These are phyloP conservation scores for Boletus tomentosulus DNA, from an alignment of 768 basidiomycete genomes.

Conservation along the genomic window DNA sequence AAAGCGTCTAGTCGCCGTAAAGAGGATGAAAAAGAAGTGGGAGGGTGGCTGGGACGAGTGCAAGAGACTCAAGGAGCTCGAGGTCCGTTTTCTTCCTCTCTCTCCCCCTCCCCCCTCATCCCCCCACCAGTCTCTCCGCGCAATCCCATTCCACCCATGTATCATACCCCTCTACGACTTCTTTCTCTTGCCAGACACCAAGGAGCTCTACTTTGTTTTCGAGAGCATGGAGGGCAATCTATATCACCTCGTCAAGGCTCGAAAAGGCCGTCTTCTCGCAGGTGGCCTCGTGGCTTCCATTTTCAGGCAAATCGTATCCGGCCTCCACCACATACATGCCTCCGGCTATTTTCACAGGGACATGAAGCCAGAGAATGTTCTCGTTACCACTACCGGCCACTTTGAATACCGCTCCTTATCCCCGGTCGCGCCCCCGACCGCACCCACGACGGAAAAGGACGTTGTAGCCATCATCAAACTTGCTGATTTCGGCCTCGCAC, in stretches of 20 bases:
- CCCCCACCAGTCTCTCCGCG: slow-evolving; percentile 74
- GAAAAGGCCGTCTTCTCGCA: slow-evolving; percentile 93
- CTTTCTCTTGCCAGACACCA: slow-evolving; percentile 92
- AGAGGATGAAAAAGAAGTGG: slow-evolving; percentile 98
- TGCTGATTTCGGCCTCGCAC: slow-evolving; percentile 95
- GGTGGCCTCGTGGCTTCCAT: slow-evolving; percentile 94
- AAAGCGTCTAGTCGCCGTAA: slow-evolving; percentile 93
- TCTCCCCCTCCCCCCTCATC: slow-evolving; percentile 12
- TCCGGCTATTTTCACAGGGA: slow-evolving; percentile 98
- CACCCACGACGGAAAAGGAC: slow-evolving; percentile 78
- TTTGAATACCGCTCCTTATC: slow-evolving; percentile 85
- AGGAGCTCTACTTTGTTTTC: slow-evolving; percentile 98
- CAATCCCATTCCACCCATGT: slow-evolving; percentile 92
- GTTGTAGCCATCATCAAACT: slow-evolving; percentile 97
- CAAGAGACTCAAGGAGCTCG: slow-evolving; percentile 89
- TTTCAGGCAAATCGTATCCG: slow-evolving; percentile 86
- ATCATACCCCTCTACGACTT: slow-evolving; percentile 99
- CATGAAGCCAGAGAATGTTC: slow-evolving; percentile 99
- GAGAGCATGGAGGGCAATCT: slow-evolving; percentile 99
- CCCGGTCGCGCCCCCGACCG: slow-evolving; percentile 58
- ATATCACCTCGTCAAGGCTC: slow-evolving; percentile 97
- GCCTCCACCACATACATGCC: slow-evolving; percentile 88
- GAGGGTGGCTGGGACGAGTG: slow-evolving; percentile 99
- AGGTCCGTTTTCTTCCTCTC: slow-evolving; percentile 50
- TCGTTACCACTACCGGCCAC: slow-evolving; percentile 95